phyloP scores from a whole-genome alignment of 169 alveolate genomes.

The Theileria parva region DNA sequence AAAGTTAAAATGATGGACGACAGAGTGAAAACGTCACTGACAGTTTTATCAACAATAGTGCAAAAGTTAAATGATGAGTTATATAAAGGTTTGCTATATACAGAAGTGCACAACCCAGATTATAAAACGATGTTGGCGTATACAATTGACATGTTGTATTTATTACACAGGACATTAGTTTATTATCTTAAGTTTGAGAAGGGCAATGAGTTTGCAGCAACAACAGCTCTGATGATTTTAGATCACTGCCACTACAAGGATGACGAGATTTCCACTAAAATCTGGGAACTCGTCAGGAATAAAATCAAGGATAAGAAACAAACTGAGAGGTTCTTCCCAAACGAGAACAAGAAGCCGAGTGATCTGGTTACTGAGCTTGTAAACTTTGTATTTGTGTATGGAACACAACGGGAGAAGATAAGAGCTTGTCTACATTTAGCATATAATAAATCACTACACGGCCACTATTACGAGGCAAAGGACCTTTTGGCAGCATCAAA shows the following conservation, averaged over 20 bases:
- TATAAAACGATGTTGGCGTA: constrained; percentile 78
- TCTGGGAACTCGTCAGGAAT: constrained; percentile 64
- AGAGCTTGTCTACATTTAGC: constrained; percentile 86
- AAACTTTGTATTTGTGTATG: constrained; percentile 76
- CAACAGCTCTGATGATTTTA: constrained; percentile 73
- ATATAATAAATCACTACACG: constrained; percentile 86
- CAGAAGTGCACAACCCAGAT: constrained; percentile 84
- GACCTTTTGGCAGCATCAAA: constrained; percentile 84
- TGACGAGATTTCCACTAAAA: constrained; percentile 52
- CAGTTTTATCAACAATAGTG: constrained; percentile 79
- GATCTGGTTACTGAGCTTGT: constrained; percentile 72
- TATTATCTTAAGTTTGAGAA: constrained; percentile 68
- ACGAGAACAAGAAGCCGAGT: constrained; percentile 50
- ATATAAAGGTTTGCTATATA: constrained; percentile 80
- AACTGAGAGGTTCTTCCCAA: constrained; percentile 39
- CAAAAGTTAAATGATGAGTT: constrained; percentile 84
- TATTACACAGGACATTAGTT: constrained; percentile 70
- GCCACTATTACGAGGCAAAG: constrained; percentile 85
- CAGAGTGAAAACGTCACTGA: constrained; percentile 64
- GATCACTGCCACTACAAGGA: constrained; percentile 84
- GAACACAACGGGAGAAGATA: constrained; percentile 78
- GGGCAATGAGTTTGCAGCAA: constrained; percentile 68
- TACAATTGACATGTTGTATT: constrained; percentile 73
- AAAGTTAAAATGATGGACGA: constrained; percentile 28
- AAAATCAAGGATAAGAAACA: constrained; percentile 40